A percentile compares a stretch with the other conserved stretches of the same genome.
Conservation (phyloP, 2,329 filamentous ascomycete species). For the Didymella glomerata region DNA sequence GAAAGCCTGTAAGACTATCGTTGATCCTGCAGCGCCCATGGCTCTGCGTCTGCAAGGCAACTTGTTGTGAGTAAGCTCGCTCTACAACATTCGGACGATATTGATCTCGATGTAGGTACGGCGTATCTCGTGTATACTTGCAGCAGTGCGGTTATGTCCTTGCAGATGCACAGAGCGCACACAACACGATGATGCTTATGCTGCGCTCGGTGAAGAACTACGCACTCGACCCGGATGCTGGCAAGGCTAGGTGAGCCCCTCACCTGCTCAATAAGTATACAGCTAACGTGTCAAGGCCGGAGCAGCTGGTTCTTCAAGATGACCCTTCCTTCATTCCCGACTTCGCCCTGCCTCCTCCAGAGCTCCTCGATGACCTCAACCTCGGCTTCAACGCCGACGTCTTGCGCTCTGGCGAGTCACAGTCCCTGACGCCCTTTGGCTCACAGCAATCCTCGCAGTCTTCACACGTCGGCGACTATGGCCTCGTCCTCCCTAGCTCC, state of each 20-base stretch:
- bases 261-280: background rate
- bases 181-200: conserved; percentile 75
- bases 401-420: conserved; percentile 46
- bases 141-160: conserved; percentile 91
- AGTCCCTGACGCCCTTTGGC: conserved; percentile 49
- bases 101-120: conserved; percentile 54
- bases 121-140: conserved; percentile 82
- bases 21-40: conserved; percentile 83
- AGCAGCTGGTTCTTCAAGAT: conserved; percentile 79
- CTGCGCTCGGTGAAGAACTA: conserved; percentile 65
- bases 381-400: conserved; percentile 48
- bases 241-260: conserved; percentile 71
- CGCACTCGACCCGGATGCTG: conserved; percentile 74
- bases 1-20: conserved; percentile 88
- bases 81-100: background rate
- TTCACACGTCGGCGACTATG: conserved; percentile 32
- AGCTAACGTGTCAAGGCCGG: conserved; percentile 62
- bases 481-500: conserved; percentile 59
- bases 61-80: conserved; percentile 67
- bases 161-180: conserved; percentile 77
- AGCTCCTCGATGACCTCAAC: conserved; percentile 59
- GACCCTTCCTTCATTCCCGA: conserved; percentile 82
- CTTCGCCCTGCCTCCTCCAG: conserved; percentile 67
- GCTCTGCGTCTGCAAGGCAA: conserved; percentile 89
- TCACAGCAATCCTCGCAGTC: conserved; percentile 38